Evolutionary conservation across 2,329 filamentous ascomycete genomes (phyloP).

Genomic region (Cercospora sesami): DNA sequence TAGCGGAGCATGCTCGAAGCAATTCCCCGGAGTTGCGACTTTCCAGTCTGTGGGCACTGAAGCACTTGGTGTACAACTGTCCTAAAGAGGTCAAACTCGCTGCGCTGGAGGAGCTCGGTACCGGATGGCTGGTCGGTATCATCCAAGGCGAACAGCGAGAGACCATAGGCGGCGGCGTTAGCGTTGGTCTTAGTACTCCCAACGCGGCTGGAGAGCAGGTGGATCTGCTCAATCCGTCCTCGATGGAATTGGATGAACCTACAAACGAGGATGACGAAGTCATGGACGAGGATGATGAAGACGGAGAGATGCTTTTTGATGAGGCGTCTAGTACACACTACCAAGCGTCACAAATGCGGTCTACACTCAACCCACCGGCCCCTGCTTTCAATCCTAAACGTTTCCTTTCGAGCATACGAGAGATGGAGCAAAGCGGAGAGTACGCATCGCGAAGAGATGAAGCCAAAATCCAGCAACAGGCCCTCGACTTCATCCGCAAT

Average conservation of each 20-base stretch:
- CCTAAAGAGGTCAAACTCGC: slow-evolving; percentile 71
- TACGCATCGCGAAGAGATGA: slow-evolving; percentile 73
- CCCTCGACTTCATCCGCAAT: slow-evolving; percentile 85
- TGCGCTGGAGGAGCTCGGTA: slow-evolving; percentile 73
- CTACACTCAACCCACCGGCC: slow-evolving; percentile 34
- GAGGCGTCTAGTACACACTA: slow-evolving; percentile 39
- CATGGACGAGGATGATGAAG: slow-evolving; percentile 38
- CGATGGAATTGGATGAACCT: slow-evolving; percentile 39
- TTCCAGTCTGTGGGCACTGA: slow-evolving; percentile 89
- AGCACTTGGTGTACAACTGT: slow-evolving; percentile 78
- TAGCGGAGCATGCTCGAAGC: slow-evolving; percentile 84
- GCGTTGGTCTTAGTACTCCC: slow-evolving; percentile 44
- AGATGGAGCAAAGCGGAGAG: slow-evolving; percentile 62
- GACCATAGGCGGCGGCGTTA: slow-evolving; percentile 50
- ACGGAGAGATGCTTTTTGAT: slow-evolving; percentile 51
- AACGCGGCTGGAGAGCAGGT: slow-evolving; percentile 63
- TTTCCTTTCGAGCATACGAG: slow-evolving; percentile 35
- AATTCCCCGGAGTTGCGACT: slow-evolving; percentile 74
- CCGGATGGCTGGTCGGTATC: slow-evolving; percentile 77
- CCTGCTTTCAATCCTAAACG: slow-evolving; percentile 33
- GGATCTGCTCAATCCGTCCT: slow-evolving; percentile 57
- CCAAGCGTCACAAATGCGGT: slow-evolving; percentile 39
- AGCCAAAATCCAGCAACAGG: slow-evolving; percentile 84
- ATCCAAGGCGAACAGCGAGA: slow-evolving; percentile 60
- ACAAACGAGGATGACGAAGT: slow-evolving; percentile 31